phyloP scores from a whole-genome alignment of 345 rosid genomes.

The Ceriops zippeliana region DNA sequence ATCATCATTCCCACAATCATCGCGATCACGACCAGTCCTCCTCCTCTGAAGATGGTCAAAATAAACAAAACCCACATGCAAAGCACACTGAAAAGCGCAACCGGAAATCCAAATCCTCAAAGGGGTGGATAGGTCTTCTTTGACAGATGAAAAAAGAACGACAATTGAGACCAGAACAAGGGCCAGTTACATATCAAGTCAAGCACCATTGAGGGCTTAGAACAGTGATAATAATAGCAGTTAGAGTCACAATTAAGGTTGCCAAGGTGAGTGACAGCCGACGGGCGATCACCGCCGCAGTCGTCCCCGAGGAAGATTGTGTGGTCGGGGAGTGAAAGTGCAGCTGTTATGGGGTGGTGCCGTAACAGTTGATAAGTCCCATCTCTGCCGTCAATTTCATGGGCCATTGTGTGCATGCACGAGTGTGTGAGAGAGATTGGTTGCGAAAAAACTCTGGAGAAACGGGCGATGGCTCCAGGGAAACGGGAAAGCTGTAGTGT shows the following conservation, averaged over 20 bases:
- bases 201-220: constrained; percentile 53
- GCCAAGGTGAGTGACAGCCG: not conserved
- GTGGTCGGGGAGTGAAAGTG: not conserved
- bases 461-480: no score
- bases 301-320: not conserved
- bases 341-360: not conserved
- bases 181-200: constrained; percentile 61
- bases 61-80: constrained; percentile 37
- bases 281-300: constrained; percentile 11
- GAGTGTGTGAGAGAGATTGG: no score
- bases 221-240: constrained; percentile 11
- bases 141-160: constrained; percentile 28
- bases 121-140: constrained; percentile 39
- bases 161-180: constrained; percentile 46
- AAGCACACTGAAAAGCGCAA: constrained; percentile 38
- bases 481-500: no score
- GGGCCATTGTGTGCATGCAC: no score
- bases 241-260: not conserved
- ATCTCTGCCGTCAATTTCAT: not conserved
- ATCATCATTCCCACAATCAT: not conserved
- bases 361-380: not conserved
- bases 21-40: not conserved
- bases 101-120: constrained; percentile 41
- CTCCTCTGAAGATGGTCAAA: constrained; percentile 21
- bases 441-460: no score